Base-by-base conservation (phyloP, 1,139 yeast species). In the Yamadazyma diddensiae region DNA sequence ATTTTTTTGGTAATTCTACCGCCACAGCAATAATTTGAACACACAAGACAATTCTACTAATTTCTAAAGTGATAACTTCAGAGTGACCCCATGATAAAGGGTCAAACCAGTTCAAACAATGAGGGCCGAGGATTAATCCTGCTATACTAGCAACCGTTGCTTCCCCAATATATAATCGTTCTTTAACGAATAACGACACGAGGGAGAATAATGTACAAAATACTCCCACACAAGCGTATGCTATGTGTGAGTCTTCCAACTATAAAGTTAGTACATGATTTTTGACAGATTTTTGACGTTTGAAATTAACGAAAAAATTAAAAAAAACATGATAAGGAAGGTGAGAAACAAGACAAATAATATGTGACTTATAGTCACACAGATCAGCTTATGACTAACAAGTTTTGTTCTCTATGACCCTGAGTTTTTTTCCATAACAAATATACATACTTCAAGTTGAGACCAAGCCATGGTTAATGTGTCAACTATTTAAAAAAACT, bases 1-100 rank as follows among this genome's bases (percentile, higher is more conserved):
- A 92, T 55, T 87, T 87, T 45, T 86, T 79, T 13, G 98, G 98
- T 58, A 92, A 68, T 60, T 92, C 97, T 24, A 92, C 97, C 1
- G 98, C 95, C 28, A 90, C 97, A 9, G 97, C 97, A 49, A 92
- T 94, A 50, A 92, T 92, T 63, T 92, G 97, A 34, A 92, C 79
- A 55, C 95, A 85, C 47, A 92, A 65, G 9, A 90, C 95, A 15
- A 92, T 78, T 41, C 98, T 73, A 42, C 95, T 82, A 17, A 92
- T 72, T 54, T 92, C 98, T 43, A 92, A 65, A 0, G 98, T 92
- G 43, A 92, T 81, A 39, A 73, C 73, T 52, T 88, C 95, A 3
- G 86, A 66, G 52, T 90, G 85, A 2, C 97, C 97, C 98, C 98
- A 92, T 14, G 79, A 67, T 7, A 79, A 59, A 2, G 98, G 98